These are phyloP conservation scores for Gnomoniopsis sp. DNA, from an alignment of 2,329 filamentous ascomycete genomes.

Conservation along the genomic window DNA sequence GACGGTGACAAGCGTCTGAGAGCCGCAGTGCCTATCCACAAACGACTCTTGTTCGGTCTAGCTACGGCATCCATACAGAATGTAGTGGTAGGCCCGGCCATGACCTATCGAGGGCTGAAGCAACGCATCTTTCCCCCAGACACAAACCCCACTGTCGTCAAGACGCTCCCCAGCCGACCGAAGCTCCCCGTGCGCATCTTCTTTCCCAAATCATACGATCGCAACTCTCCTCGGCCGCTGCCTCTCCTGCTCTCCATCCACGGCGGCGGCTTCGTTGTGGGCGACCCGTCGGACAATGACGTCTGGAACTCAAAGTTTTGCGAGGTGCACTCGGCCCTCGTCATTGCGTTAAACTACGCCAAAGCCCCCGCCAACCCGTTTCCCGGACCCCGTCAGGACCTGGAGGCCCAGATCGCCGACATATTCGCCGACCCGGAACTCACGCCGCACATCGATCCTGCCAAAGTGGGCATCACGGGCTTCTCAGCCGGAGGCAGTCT, in stretches of 20 bases:
- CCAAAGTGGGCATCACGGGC: constrained; percentile 40
- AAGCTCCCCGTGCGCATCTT: constrained; percentile 30
- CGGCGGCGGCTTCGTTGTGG: constrained; percentile 47
- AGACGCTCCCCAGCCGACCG: constrained; percentile 8
- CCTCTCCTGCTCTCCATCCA: constrained; percentile 49
- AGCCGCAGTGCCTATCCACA: constrained; percentile 3
- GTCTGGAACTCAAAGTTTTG: constrained; percentile 43
- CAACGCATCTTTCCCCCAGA: neutral
- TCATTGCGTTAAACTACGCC: constrained; percentile 48
- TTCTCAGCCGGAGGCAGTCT: constrained; percentile 53
- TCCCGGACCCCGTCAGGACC: constrained; percentile 41
- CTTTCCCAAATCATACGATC: constrained; percentile 33
- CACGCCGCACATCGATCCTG: constrained; percentile 36
- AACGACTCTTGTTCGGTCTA: neutral
- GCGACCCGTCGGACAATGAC: constrained; percentile 41
- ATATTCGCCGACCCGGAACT: constrained; percentile 40
- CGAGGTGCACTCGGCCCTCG: constrained; percentile 36
- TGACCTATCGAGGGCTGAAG: constrained; percentile 4
- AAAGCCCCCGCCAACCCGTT: constrained; percentile 43
- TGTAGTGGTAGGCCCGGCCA: neutral
- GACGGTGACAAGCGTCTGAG: neutral
- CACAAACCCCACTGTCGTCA: constrained; percentile 7
- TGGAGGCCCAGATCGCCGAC: constrained; percentile 39
- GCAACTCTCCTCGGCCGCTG: constrained; percentile 23
- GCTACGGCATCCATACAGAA: constrained; percentile 4